Conservation (phyloP, 169 alveolate species). For the Eimeria sp. region DNA sequence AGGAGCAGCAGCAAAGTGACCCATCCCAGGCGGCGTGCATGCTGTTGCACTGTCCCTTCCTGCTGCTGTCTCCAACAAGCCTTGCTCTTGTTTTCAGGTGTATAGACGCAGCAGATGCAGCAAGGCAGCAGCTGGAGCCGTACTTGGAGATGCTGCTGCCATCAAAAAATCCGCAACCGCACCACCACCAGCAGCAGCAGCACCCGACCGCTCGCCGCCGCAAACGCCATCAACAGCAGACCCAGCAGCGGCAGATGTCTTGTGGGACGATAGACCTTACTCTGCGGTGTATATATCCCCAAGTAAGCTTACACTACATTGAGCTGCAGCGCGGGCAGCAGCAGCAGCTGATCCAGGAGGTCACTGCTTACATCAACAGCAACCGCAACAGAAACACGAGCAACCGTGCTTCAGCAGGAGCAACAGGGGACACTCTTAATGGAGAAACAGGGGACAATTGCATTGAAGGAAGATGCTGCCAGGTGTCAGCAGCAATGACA, state of each 20-base stretch:
- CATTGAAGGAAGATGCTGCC: conserved; percentile 19
- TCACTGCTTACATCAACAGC: neutral
- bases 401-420: conserved; percentile 38
- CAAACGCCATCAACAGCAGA: conserved; percentile 34
- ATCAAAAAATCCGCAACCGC: neutral
- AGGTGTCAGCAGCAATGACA: conserved; percentile 38
- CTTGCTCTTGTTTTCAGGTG: conserved; percentile 21
- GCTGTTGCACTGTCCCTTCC: conserved; percentile 62
- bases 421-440: neutral
- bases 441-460: conserved; percentile 13
- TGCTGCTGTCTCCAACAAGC: conserved; percentile 62
- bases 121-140: conserved; percentile 67
- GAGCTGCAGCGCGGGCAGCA: conserved; percentile 67
- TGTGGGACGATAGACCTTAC: conserved; percentile 4
- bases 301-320: conserved; percentile 50
- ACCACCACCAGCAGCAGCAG: conserved; percentile 3
- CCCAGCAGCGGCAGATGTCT: conserved; percentile 61
- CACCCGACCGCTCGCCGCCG: conserved; percentile 14
- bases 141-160: conserved; percentile 51
- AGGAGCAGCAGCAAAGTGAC: conserved; percentile 44
- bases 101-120: conserved; percentile 48
- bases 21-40: conserved; percentile 45
- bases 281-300: conserved; percentile 52
- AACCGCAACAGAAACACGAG: conserved; percentile 19
- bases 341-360: conserved; percentile 66